Conservation (phyloP, 2,329 filamentous ascomycete species). For the Fusarium beomiforme region DNA sequence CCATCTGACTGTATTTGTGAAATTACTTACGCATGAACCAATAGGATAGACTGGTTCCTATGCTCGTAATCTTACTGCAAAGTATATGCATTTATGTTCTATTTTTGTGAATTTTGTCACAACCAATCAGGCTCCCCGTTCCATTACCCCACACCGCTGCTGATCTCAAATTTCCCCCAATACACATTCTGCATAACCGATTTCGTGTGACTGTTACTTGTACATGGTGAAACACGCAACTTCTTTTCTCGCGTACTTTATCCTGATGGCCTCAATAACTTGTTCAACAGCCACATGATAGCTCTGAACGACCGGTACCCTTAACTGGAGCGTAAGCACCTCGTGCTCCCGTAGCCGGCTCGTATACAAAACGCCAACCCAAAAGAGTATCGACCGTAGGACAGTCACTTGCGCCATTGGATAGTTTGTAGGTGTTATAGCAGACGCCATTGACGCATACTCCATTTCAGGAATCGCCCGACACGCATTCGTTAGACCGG, state of each 20-base stretch:
- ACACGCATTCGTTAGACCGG: rapidly evolving
- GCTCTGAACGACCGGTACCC: too few species aligned
- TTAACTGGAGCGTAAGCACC: neutral
- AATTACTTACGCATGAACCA: neutral
- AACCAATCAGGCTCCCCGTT: too few species aligned
- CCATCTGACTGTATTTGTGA: neutral
- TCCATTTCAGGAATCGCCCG: rapidly evolving
- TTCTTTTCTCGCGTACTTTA: rapidly evolving
- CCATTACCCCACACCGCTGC: too few species aligned
- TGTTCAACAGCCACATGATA: rapidly evolving
- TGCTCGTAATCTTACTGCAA: too few species aligned
- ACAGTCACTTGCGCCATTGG: neutral
- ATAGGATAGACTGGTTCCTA: too few species aligned
- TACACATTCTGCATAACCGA: too few species aligned
- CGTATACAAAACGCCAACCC: neutral
- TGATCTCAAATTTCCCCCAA: too few species aligned
- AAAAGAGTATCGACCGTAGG: neutral
- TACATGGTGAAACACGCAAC: rapidly evolving
- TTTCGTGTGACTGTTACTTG: too few species aligned
- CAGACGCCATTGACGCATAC: neutral
- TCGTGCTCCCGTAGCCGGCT: neutral
- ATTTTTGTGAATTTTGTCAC: too few species aligned
- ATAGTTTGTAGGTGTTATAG: rapidly evolving
- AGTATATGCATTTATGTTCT: too few species aligned
- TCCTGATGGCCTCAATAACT: rapidly evolving